Evolutionary conservation across 352 stramenopile species (phyloP), one percentile per base, ranked within the genome.

Genomic region (Phytophthora capsici): DNA sequence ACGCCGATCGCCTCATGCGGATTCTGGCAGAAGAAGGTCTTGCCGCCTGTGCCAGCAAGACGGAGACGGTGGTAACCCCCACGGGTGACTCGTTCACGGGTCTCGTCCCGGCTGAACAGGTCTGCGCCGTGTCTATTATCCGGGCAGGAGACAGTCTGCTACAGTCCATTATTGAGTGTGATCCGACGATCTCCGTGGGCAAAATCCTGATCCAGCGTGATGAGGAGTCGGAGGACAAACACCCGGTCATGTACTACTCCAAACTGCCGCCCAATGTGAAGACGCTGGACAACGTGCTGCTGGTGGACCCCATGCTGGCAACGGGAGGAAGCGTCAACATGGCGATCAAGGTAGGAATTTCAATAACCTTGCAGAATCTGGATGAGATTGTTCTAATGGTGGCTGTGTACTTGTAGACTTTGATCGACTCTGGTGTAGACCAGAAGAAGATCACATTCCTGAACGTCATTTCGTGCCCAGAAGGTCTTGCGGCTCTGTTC

Each of bases 171-270:
- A 82, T 97, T 43, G 76, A 88, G 36, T 88, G 95, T 71, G 83
- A 91, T 36, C 94, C 94, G 17, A 86, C 65, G 30, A 69, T 95
- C 17, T 78, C 78, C n/a, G 95, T 98, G 23, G 96, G 94, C n/a
- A 99, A 99, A 73, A 98, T 99, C 61, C 67, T 98, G 52, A 99
- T 99, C 73, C 97, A 99, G 79, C 81, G 97, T 36, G 91, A 99
- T 66, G 97, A 99, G 81, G 75, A 59, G 55, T 94, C 85, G 20
- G 69, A 79, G 34, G 88, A 84, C 78, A 98, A 93, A 68, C 82
- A 87, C 47, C 86, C 91, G 26, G 69, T 94, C 51, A 86, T 99
- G 50, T 98, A 89, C 61, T 99, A 98, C 78, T 93, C 86, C 25
- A 99, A 99, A 77, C 71, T 99, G 22, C 97, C 96, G 22, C 82